These are phyloP conservation scores for Malbranchea cinnamomea DNA, from an alignment of 2,329 filamentous ascomycete genomes.

Conservation along the genomic window DNA sequence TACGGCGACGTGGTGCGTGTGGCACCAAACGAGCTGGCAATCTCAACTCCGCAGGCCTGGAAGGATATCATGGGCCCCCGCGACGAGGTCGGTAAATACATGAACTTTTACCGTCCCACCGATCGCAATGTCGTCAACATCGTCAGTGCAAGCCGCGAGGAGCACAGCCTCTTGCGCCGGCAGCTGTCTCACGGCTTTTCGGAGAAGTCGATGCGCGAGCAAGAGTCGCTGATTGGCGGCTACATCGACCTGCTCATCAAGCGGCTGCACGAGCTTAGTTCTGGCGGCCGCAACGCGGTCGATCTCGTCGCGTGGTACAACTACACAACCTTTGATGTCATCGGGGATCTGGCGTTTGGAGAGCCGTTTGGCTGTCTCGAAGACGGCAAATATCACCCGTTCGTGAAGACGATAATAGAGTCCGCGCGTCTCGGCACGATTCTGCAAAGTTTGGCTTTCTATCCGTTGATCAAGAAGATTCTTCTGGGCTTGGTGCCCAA, in stretches of 20 bases:
- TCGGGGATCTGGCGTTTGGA: slow-evolving; percentile 19
- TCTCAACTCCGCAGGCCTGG: slow-evolving; percentile 14
- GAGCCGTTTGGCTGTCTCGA: slow-evolving; percentile 18
- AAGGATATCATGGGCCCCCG: slow-evolving; percentile 17
- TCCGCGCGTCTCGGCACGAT: slow-evolving; percentile 7
- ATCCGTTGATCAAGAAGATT: slow-evolving; percentile 7
- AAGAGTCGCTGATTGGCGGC: slow-evolving; percentile 19
- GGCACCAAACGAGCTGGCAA: slow-evolving; percentile 16
- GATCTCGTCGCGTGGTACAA: slow-evolving; percentile 20
- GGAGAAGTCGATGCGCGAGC: slow-evolving; percentile 23
- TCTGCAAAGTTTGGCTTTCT: slow-evolving; percentile 3
- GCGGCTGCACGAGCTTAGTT: slow-evolving; percentile 11
- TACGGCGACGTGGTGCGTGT: slow-evolving; percentile 19
- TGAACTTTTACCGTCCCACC: slow-evolving; percentile 10
- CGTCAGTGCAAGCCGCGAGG: slow-evolving; percentile 9
- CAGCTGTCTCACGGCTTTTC: slow-evolving; percentile 26
- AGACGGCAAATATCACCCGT: slow-evolving; percentile 14
- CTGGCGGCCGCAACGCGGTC: slow-evolving; percentile 7
- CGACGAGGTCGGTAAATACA: slow-evolving; percentile 13
- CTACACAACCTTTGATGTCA: slow-evolving; percentile 20
- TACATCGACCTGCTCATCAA: slow-evolving; percentile 21
- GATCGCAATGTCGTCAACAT: slow-evolving; percentile 4
- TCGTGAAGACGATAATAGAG: slow-evolving; percentile 13
- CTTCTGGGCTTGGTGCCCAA: slow-evolving; percentile 9
- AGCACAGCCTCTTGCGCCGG: slow-evolving; percentile 16